These are phyloP conservation scores for Gamarada debralockiae DNA, from an alignment of 495 filamentous ascomycete genomes.

Conservation along the genomic window DNA sequence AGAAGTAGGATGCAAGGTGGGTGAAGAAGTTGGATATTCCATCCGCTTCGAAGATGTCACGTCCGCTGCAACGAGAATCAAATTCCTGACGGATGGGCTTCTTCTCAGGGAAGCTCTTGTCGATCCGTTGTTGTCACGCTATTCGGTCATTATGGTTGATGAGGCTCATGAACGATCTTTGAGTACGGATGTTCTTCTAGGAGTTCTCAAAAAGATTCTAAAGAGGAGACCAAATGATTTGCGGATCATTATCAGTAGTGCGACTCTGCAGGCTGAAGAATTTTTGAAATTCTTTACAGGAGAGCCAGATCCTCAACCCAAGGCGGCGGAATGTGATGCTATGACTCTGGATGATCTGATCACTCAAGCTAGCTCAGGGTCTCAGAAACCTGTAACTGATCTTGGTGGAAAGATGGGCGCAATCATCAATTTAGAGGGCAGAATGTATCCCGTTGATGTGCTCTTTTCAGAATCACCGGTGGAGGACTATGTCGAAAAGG, in stretches of 20 bases:
- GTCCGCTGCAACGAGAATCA: constrained; percentile 83
- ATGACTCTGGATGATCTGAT: constrained; percentile 25
- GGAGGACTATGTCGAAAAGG: constrained; percentile 85
- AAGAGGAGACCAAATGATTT: constrained; percentile 72
- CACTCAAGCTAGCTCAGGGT: constrained; percentile 22
- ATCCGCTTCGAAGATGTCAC: constrained; percentile 96
- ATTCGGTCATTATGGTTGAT: constrained; percentile 98
- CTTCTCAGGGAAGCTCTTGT: constrained; percentile 91
- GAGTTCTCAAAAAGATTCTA: constrained; percentile 90
- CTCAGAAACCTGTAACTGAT: constrained; percentile 11
- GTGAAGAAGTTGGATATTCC: constrained; percentile 94
- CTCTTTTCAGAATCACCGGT: constrained; percentile 77
- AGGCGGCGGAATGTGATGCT: constrained; percentile 16
- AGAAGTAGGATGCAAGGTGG: constrained; percentile 85
- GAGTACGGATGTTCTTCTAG: constrained; percentile 89
- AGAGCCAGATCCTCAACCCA: constrained; percentile 31
- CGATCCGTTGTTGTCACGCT: constrained; percentile 86
- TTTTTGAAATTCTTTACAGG: constrained; percentile 79
- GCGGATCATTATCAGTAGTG: constrained; percentile 88
- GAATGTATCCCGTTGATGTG: constrained; percentile 88
- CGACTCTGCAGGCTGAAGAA: constrained; percentile 87
- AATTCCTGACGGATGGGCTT: constrained; percentile 95
- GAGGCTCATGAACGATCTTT: constrained; percentile 96
- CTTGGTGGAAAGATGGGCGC: constrained; percentile 46
- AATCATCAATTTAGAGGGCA: constrained; percentile 87